Base-by-base conservation (phyloP, 306 rosid species). In the Biancaea sappan region DNA sequence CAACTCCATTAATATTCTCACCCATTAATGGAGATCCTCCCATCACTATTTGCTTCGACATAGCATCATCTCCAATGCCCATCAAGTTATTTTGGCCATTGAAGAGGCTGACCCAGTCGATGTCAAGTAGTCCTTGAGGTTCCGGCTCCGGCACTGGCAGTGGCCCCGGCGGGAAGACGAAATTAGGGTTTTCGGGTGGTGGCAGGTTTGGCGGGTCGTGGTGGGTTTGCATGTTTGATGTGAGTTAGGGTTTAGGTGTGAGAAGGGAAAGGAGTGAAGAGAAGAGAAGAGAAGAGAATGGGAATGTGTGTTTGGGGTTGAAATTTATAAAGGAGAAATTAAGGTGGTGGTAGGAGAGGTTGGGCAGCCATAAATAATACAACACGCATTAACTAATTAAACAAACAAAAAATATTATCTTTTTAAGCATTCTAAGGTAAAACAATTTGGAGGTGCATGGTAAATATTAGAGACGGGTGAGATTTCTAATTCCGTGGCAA, bases 71-170 rank as follows among this genome's bases (percentile, higher is more conserved):
- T 4, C 46, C 64, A 28, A 16, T 24, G 22, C 65, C 65, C 15
- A 80, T 14, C 21, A 68, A 59, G 40, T 46, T 76, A 25, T 54
- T 79, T 58, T 83, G 90, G 28, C 85, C 84, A 2, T 87, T 84
- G 68, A 89, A 86, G 60, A 91, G 66, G 72, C 77, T 74, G 19
- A 75, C 79, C 98, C 98, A 93, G 12, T 93, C 96, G 32, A 87
- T 87, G 2, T 85, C 90, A 4, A 43, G 79, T 25, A 78, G 58
- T 9, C 43, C 54, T 63, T 86, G 84, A 29, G 67, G 47, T 2
- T 82, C 85, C 71, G 71, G 34, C 77, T 73, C 85, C 11, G 60
- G 22, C 29, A 26, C 38, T 0, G 77, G 51, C 0, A 76, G 65
- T 5, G 79, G 37, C 0, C 70, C 35, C 3, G 51, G 6, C 2